Percentiles rank a stretch among this genome's conserved stretches.
Evolutionary conservation across 139 green algal genomes (phyloP).

Genomic region (Haematococcus sp.): DNA sequence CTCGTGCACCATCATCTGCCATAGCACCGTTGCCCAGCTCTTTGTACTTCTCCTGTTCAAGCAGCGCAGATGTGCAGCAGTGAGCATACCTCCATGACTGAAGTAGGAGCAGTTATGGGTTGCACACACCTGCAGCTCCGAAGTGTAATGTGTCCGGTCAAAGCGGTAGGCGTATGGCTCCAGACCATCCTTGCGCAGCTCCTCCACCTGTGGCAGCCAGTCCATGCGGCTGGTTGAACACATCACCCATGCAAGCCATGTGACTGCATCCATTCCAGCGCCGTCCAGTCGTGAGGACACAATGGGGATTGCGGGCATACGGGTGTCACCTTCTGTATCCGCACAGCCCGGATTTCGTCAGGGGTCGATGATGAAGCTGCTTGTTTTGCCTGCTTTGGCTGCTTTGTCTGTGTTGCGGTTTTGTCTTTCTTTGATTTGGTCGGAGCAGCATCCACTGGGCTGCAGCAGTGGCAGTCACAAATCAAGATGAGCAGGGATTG

Average conservation of each 20-base stretch:
- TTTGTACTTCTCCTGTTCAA: constrained; percentile 44
- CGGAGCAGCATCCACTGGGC: neutral
- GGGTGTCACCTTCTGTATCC: constrained; percentile 64
- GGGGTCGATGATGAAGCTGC: constrained; percentile 38
- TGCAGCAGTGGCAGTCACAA: too few relatives aligned
- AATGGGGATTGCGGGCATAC: neutral
- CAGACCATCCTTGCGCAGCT: constrained; percentile 62
- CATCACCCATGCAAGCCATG: neutral
- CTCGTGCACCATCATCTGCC: constrained; percentile 16
- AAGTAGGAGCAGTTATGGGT: too few relatives aligned
- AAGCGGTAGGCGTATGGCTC: constrained; percentile 95
- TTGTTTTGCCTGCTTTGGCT: constrained; percentile 16
- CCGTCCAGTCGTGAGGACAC: neutral
- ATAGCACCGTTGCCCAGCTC: constrained; percentile 64
- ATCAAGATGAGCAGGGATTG: too few relatives aligned
- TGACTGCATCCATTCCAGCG: neutral
- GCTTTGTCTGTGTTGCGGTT: constrained; percentile 17
- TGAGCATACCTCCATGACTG: too few relatives aligned
- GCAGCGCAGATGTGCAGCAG: too few relatives aligned
- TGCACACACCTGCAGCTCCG: constrained; percentile 79
- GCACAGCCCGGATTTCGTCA: constrained; percentile 69
- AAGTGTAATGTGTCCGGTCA: constrained; percentile 77
- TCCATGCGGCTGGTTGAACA: neutral
- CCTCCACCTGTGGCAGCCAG: constrained; percentile 42
- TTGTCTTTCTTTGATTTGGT: neutral